Evolutionary conservation across 1,284 basidiomycete species (phyloP).

Genomic region (Pseudozyma tsukubaensis): DNA sequence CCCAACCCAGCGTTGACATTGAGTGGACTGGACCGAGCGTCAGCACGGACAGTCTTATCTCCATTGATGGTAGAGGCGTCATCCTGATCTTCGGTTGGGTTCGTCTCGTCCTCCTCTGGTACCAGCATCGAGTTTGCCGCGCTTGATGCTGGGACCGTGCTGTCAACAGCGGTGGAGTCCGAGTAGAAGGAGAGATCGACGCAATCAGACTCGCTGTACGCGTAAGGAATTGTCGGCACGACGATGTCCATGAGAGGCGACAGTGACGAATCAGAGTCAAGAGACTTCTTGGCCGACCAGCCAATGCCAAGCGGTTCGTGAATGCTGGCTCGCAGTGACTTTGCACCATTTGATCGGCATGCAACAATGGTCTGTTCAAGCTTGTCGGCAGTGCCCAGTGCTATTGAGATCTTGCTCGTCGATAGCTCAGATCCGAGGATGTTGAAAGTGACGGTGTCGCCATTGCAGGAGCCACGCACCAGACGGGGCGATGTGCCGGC

Average conservation of each 20-base stretch:
- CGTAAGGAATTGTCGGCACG: constrained; percentile 4
- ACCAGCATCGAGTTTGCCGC: constrained; percentile 18
- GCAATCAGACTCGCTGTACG: constrained; percentile 15
- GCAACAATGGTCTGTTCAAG: constrained; percentile 20
- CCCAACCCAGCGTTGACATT: constrained; percentile 29
- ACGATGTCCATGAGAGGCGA: constrained; percentile 12
- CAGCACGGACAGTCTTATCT: constrained; percentile 20
- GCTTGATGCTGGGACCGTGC: constrained; percentile 3
- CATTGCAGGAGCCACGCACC: constrained; percentile 12
- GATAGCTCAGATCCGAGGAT: constrained; percentile 1
- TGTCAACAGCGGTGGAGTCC: constrained; percentile 32
- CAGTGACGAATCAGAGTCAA: constrained; percentile 12
- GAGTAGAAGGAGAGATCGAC: constrained; percentile 34
- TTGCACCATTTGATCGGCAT: constrained; percentile 28
- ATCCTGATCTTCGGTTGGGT: constrained; percentile 5
- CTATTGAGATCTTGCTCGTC: constrained; percentile 20
- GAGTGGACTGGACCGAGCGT: neutral
- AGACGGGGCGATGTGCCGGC: constrained; percentile 5
- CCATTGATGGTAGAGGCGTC: constrained; percentile 18
- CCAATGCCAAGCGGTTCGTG: constrained; percentile 34
- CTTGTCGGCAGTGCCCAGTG: constrained; percentile 15
- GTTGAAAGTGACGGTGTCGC: constrained; percentile 9
- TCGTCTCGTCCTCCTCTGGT: constrained; percentile 5
- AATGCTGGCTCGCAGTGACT: constrained; percentile 15
- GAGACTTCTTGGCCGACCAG: constrained; percentile 31